Conservation (phyloP, 129 eudicot species). For the Lonicera japonica region DNA sequence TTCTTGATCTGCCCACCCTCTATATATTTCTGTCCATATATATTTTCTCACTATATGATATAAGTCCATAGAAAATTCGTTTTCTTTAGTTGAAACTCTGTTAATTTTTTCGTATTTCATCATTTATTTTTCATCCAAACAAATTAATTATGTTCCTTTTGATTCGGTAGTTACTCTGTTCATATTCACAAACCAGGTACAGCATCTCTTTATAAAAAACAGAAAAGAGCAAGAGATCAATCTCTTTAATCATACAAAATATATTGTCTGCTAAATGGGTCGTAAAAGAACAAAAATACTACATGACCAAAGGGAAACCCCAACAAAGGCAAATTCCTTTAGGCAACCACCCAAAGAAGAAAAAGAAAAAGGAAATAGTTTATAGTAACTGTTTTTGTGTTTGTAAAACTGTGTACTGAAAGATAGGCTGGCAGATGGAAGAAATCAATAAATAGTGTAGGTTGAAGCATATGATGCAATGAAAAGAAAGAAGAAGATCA, state of each 20-base stretch:
- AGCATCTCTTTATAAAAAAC: not conserved
- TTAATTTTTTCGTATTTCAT: not conserved
- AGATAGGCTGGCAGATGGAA: not conserved
- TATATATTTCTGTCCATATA: no score
- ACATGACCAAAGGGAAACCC: not conserved
- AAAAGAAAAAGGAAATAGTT: not conserved
- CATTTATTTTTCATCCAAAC: not conserved
- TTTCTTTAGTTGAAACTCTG: not conserved
- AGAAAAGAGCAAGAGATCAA: not conserved
- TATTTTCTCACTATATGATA: no score
- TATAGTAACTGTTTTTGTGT: no score
- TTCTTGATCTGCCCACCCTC: no score
- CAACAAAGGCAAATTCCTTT: not conserved
- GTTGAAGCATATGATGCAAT: constrained; percentile 23
- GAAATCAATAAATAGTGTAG: constrained; percentile 8
- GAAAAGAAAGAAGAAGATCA: constrained; percentile 25
- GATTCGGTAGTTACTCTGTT: not conserved
- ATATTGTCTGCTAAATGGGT: not conserved
- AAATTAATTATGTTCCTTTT: not conserved
- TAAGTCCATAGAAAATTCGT: no score
- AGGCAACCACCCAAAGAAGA: constrained; percentile 2
- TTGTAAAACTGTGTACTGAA: no score
- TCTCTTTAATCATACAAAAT: not conserved
- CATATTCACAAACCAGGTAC: not conserved
- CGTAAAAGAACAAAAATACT: constrained; percentile 3